Conservation (phyloP, 1,284 basidiomycete species). For the Nidula niveotomentosa region DNA sequence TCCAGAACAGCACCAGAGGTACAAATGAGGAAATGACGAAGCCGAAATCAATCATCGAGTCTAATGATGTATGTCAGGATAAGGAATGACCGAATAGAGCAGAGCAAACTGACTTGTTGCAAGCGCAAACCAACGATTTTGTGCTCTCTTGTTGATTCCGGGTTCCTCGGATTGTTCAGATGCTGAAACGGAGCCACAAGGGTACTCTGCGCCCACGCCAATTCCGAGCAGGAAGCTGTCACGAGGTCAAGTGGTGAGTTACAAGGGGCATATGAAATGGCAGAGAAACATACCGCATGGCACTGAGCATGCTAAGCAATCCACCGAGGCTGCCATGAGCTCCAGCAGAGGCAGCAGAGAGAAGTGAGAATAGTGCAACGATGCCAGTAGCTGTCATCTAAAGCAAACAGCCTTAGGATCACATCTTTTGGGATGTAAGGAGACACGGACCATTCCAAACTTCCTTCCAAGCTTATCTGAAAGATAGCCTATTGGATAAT, state of each 20-base stretch:
- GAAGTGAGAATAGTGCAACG: slow-evolving; percentile 76
- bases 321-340: slow-evolving; percentile 71
- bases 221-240: slow-evolving; percentile 77
- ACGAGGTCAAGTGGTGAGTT: slow-evolving; percentile 1
- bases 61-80: slow-evolving; percentile 28
- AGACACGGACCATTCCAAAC: slow-evolving; percentile 72
- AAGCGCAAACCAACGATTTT: slow-evolving; percentile 85
- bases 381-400: slow-evolving; percentile 79
- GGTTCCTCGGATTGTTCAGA: slow-evolving; percentile 89
- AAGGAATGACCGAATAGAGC: slow-evolving; percentile 1
- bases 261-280: neutral
- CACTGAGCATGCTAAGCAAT: slow-evolving; percentile 75
- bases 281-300: slow-evolving; percentile 63
- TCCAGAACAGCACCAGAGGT: slow-evolving; percentile 84
- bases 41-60: slow-evolving; percentile 88
- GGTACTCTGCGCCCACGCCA: slow-evolving; percentile 89
- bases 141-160: slow-evolving; percentile 74
- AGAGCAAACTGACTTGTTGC: slow-evolving; percentile 65
- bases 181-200: slow-evolving; percentile 88
- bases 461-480: slow-evolving; percentile 90
- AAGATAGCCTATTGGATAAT: slow-evolving; percentile 48
- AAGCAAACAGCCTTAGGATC: slow-evolving; percentile 2
- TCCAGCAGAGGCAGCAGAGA: slow-evolving; percentile 85
- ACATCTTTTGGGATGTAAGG: neutral
- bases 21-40: slow-evolving; percentile 86